A percentile compares a stretch with the other conserved stretches of the same genome.
Evolutionary conservation across 495 filamentous ascomycete species (phyloP).

Genomic region (Aspergillus cavernicola): DNA sequence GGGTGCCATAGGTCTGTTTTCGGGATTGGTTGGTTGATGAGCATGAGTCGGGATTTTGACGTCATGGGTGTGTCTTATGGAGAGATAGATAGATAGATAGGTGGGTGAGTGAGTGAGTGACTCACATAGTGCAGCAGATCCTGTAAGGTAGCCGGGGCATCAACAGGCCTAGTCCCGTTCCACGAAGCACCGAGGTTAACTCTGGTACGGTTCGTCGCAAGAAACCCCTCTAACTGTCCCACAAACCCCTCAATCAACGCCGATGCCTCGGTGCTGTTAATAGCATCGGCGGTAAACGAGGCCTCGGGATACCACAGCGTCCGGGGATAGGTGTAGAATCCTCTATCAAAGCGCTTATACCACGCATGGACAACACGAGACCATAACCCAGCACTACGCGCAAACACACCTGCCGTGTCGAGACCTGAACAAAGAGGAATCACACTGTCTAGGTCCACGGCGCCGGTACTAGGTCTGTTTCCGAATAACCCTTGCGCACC

Average conservation of each 20-base stretch:
- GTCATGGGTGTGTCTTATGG: too few species aligned
- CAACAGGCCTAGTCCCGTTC: slow-evolving; percentile 24
- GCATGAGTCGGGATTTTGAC: not conserved
- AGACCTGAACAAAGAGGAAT: slow-evolving; percentile 42
- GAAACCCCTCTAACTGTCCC: slow-evolving; percentile 35
- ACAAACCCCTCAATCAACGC: slow-evolving; percentile 37
- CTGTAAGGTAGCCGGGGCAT: slow-evolving; percentile 36
- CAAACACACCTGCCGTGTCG: slow-evolving; percentile 48
- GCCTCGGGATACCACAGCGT: slow-evolving; percentile 13
- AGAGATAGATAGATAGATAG: too few species aligned
- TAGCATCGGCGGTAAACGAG: not conserved
- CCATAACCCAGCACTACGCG: slow-evolving; percentile 46
- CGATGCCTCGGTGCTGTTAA: slow-evolving; percentile 23
- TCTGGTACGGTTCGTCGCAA: slow-evolving; percentile 28
- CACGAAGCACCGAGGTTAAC: slow-evolving; percentile 38
- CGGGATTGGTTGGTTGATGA: not conserved
- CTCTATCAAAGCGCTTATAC: slow-evolving; percentile 38
- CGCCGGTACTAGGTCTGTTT: slow-evolving; percentile 26
- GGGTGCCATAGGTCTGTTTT: slow-evolving; percentile 37
- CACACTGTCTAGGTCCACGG: slow-evolving; percentile 27
- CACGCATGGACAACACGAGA: slow-evolving; percentile 39
- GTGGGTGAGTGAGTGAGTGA: too few species aligned
- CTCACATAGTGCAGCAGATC: slow-evolving; percentile 11
- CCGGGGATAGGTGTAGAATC: slow-evolving; percentile 24
- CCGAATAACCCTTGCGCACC: slow-evolving; percentile 35